A percentile compares a stretch with the other conserved stretches of the same genome.
Conservation (phyloP, 2,329 filamentous ascomycete species). For the Pseudocercospora vitis region DNA sequence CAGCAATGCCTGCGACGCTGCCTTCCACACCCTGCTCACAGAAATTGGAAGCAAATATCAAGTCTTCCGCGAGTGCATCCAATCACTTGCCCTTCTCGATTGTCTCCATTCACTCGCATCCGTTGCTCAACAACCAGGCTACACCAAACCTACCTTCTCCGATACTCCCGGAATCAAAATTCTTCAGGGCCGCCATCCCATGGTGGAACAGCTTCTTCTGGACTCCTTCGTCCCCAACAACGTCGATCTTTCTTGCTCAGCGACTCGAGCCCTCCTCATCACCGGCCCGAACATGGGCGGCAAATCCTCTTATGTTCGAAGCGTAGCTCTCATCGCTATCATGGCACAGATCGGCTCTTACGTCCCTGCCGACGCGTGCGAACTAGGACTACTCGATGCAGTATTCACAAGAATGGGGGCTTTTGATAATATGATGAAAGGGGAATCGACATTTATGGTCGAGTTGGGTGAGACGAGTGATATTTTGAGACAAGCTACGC, state of each 20-base stretch:
- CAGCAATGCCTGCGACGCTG: constrained; percentile 83
- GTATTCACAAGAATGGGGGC: constrained; percentile 96
- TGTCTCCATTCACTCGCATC: constrained; percentile 83
- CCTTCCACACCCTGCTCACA: constrained; percentile 70
- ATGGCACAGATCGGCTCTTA: constrained; percentile 95
- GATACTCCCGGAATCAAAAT: constrained; percentile 69
- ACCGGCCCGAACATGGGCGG: constrained; percentile 99
- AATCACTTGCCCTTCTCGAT: constrained; percentile 82
- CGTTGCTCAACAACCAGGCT: constrained; percentile 82
- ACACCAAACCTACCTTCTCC: constrained; percentile 72
- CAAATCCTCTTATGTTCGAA: constrained; percentile 95
- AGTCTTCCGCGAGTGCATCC: constrained; percentile 81
- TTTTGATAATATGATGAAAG: constrained; percentile 91
- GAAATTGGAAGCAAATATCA: constrained; percentile 84
- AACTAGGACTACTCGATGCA: constrained; percentile 80
- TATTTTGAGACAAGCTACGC: constrained; percentile 85
- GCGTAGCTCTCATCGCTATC: constrained; percentile 85
- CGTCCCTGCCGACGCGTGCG: constrained; percentile 74
- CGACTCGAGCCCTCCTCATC: constrained; percentile 75
- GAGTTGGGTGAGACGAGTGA: constrained; percentile 89
- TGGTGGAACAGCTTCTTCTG: constrained; percentile 87
- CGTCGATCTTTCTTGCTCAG: constrained; percentile 66
- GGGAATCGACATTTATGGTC: constrained; percentile 97
- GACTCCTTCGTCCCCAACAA: constrained; percentile 90
- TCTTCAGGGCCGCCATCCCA: constrained; percentile 79